Conservation (phyloP, 192 early-diverging fungal species). For the Entomortierella beljakovae region DNA sequence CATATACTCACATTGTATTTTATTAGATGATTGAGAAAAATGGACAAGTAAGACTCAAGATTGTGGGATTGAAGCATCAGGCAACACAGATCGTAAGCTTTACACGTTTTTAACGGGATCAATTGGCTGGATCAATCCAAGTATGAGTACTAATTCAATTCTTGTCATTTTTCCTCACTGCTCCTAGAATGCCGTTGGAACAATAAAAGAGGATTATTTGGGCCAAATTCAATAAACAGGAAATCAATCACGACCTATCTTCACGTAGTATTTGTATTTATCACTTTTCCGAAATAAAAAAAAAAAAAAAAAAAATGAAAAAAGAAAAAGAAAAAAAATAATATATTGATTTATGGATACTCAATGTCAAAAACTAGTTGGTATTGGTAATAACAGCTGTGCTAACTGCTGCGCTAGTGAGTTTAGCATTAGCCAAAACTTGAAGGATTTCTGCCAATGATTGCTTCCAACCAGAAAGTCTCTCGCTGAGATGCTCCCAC, state of each 20-base stretch:
- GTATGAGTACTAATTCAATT: not conserved
- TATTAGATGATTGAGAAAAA: constrained; percentile 85
- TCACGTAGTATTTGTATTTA: not conserved
- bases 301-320: constrained; percentile 4
- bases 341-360: too few species aligned
- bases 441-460: constrained; percentile 82
- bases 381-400: constrained; percentile 31
- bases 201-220: constrained; percentile 98
- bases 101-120: constrained; percentile 5
- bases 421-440: constrained; percentile 91
- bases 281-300: not conserved
- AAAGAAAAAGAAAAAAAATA: too few species aligned
- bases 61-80: constrained; percentile 90
- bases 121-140: too few species aligned
- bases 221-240: constrained; percentile 73
- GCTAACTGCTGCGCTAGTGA: constrained; percentile 54
- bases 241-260: too few species aligned
- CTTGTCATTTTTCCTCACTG: constrained; percentile 1
- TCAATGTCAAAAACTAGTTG: too few species aligned
- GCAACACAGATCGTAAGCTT: constrained; percentile 91
- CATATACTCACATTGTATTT: not conserved
- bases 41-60: constrained; percentile 85
- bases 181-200: constrained; percentile 89
- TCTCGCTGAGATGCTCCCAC: constrained; percentile 80
- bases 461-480: constrained; percentile 82